Percentiles rank a stretch among this genome's conserved stretches.
These are phyloP conservation scores for Pleurotus tuoliensis DNA, from an alignment of 768 basidiomycete species.

Conservation along the genomic window DNA sequence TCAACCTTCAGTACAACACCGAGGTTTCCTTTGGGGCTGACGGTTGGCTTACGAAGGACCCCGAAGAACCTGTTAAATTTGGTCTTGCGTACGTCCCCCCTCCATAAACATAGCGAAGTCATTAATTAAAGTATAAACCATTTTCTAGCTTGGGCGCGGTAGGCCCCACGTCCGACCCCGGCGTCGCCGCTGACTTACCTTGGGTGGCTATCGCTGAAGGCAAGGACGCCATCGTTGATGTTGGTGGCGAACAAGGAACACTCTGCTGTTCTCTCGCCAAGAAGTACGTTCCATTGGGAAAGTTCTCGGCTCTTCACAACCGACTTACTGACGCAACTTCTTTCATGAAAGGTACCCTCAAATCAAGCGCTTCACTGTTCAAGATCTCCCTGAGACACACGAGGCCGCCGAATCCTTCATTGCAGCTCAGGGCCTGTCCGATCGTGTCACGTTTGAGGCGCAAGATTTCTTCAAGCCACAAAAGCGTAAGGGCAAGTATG, in stretches of 20 bases:
- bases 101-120: neutral
- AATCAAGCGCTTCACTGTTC: slow-evolving; percentile 34
- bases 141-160: slow-evolving; percentile 30
- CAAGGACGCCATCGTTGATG: slow-evolving; percentile 36
- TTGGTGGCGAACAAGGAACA: slow-evolving; percentile 37
- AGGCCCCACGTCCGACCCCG: slow-evolving; percentile 34
- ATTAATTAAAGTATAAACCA: neutral
- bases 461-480: slow-evolving; percentile 39
- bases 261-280: slow-evolving; percentile 33
- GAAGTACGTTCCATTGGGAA: slow-evolving; percentile 19
- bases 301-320: neutral
- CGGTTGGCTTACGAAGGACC: slow-evolving; percentile 33
- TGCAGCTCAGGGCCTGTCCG: slow-evolving; percentile 26
- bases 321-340: neutral
- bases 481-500: slow-evolving; percentile 33
- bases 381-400: slow-evolving; percentile 32
- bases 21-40: slow-evolving; percentile 30
- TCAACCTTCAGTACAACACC: slow-evolving; percentile 33
- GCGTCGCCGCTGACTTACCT: slow-evolving; percentile 35
- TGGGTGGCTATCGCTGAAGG: slow-evolving; percentile 29
- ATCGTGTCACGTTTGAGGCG: slow-evolving; percentile 30
- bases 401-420: slow-evolving; percentile 30
- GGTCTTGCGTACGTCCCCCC: slow-evolving; percentile 27
- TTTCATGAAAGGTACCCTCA: slow-evolving; percentile 26
- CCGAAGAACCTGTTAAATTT: slow-evolving; percentile 31